phyloP scores from a whole-genome alignment of 2,329 filamentous ascomycete species.

The Tothia fuscella region DNA sequence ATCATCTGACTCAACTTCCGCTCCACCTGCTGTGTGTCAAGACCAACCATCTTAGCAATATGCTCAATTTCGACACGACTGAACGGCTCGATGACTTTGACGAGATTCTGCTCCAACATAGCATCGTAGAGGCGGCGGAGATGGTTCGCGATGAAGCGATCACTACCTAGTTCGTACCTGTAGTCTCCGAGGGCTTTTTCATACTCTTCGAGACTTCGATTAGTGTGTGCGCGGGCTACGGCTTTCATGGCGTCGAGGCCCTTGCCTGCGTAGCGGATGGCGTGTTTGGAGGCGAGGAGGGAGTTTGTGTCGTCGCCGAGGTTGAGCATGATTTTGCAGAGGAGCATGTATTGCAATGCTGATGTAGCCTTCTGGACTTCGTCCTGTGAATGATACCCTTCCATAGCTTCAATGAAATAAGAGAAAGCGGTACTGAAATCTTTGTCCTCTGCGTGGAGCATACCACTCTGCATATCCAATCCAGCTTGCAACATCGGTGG shows the following conservation, averaged over 20 bases:
- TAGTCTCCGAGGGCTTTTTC: slow-evolving; percentile 84
- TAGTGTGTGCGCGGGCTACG: slow-evolving; percentile 86
- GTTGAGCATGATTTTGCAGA: slow-evolving; percentile 99
- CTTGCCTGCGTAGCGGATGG: slow-evolving; percentile 88
- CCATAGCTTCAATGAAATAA: slow-evolving; percentile 98
- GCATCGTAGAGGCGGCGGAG: slow-evolving; percentile 91
- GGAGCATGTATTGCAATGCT: slow-evolving; percentile 95
- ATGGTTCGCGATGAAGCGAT: slow-evolving; percentile 94
- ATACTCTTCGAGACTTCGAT: slow-evolving; percentile 93
- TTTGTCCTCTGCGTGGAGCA: slow-evolving; percentile 96
- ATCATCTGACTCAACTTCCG: slow-evolving; percentile 99
- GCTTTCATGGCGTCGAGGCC: slow-evolving; percentile 99
- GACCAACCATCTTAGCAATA: slow-evolving; percentile 92
- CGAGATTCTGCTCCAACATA: slow-evolving; percentile 98
- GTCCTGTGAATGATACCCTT: slow-evolving; percentile 91
- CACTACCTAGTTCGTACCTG: slow-evolving; percentile 84
- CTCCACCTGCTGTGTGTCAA: slow-evolving; percentile 95
- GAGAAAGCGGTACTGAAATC: slow-evolving; percentile 99
- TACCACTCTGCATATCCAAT: slow-evolving; percentile 97
- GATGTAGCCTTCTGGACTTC: slow-evolving; percentile 85
- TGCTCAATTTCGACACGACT: slow-evolving; percentile 93
- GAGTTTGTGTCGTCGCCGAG: slow-evolving; percentile 90
- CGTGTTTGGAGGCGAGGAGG: slow-evolving; percentile 91
- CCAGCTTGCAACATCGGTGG: slow-evolving; percentile 90
- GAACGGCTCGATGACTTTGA: slow-evolving; percentile 99